Conservation (phyloP, 306 rosid species). For the Pachyrhizus erosus region DNA sequence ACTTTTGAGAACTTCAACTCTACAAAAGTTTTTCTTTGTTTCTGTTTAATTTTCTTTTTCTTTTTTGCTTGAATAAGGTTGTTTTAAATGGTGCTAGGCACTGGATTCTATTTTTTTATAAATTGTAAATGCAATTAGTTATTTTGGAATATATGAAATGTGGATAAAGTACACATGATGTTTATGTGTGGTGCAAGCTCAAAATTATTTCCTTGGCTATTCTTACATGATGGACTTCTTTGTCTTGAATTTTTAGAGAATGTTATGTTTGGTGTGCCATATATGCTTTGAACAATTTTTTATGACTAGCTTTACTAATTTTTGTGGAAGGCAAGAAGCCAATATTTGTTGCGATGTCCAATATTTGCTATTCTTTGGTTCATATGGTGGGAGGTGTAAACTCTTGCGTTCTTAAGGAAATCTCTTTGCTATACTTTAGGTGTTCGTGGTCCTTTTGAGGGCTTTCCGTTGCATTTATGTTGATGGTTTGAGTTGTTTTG, state of each 20-base stretch:
- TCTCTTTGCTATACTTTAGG: background rate
- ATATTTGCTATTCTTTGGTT: slow-evolving; percentile 19
- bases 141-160: background rate
- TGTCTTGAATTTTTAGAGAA: background rate
- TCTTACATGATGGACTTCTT: background rate
- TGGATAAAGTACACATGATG: background rate
- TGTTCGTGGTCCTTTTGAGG: slow-evolving; percentile 13
- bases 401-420: slow-evolving; percentile 9
- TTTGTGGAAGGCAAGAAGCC: background rate
- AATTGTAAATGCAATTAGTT: background rate
- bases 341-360: slow-evolving; percentile 13
- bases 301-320: background rate
- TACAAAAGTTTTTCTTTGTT: background rate
- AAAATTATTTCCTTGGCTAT: background rate
- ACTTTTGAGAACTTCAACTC: background rate
- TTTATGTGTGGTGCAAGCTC: background rate
- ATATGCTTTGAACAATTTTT: slow-evolving; percentile 11
- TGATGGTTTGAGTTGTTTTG: slow-evolving; percentile 24
- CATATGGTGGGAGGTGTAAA: slow-evolving; percentile 17
- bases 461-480: background rate
- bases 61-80: background rate
- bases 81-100: background rate
- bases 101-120: background rate
- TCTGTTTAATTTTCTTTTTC: background rate
- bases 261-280: background rate